phyloP scores from a whole-genome alignment of 1,139 yeast species.

The Debaryomyces sp. region DNA sequence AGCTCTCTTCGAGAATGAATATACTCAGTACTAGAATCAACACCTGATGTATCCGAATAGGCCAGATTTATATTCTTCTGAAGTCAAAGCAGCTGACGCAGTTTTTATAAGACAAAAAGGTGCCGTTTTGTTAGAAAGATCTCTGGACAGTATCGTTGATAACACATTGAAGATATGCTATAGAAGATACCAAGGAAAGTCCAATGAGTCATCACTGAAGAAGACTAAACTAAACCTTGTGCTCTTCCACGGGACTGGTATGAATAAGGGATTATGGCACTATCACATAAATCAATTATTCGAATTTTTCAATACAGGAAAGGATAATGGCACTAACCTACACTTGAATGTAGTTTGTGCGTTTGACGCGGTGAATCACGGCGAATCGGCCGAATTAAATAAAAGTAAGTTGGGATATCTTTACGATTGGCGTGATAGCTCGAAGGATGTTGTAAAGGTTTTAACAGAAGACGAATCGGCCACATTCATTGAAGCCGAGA shows the following conservation, averaged over 20 bases:
- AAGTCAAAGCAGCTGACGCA: slow-evolving; percentile 7
- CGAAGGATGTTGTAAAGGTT: slow-evolving; percentile 51
- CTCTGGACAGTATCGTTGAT: slow-evolving; percentile 7
- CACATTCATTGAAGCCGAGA: slow-evolving; percentile 23
- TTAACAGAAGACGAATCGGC: slow-evolving; percentile 33
- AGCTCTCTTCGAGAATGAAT: too few species aligned
- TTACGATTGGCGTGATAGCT: slow-evolving; percentile 60
- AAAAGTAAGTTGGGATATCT: slow-evolving; percentile 48
- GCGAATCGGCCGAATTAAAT: slow-evolving; percentile 57
- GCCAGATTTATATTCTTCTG: slow-evolving; percentile 6
- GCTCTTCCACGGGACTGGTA: slow-evolving; percentile 63
- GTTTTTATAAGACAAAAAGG: slow-evolving; percentile 7
- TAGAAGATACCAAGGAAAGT: slow-evolving; percentile 21
- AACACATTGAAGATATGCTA: slow-evolving; percentile 26
- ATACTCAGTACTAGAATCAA: background rate
- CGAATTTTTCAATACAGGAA: slow-evolving; percentile 16
- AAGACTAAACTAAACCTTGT: slow-evolving; percentile 31
- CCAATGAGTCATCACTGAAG: background rate
- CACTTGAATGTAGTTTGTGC: slow-evolving; percentile 37
- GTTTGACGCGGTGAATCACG: slow-evolving; percentile 57
- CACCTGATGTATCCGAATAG: slow-evolving; percentile 2
- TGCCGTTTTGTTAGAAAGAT: slow-evolving; percentile 8
- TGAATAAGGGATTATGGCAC: slow-evolving; percentile 60
- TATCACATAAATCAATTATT: slow-evolving; percentile 48
- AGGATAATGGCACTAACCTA: background rate